These are phyloP conservation scores for Trifolium dubium DNA, from an alignment of 306 rosid species.

Conservation along the genomic window DNA sequence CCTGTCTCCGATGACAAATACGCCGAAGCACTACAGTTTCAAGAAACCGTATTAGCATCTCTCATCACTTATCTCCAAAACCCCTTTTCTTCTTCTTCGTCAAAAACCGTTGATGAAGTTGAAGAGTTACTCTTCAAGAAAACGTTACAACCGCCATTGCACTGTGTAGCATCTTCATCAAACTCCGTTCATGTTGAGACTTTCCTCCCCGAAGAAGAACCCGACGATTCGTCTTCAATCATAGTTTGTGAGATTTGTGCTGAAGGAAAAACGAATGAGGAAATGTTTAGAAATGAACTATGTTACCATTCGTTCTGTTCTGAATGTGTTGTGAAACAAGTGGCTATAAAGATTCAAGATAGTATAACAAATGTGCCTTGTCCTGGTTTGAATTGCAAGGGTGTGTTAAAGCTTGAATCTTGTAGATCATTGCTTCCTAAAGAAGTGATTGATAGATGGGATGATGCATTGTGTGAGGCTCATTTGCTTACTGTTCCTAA, in stretches of 20 bases:
- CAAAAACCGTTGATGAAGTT: neutral
- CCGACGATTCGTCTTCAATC: slow-evolving; percentile 25
- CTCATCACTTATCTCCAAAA: slow-evolving; percentile 18
- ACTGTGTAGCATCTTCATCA: slow-evolving; percentile 17
- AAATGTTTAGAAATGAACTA: slow-evolving; percentile 47
- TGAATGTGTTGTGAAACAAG: slow-evolving; percentile 57
- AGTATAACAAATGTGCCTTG: slow-evolving; percentile 49
- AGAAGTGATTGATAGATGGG: slow-evolving; percentile 54
- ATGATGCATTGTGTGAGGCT: slow-evolving; percentile 47
- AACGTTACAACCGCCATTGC: neutral
- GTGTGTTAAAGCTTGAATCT: slow-evolving; percentile 47
- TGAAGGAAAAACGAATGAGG: slow-evolving; percentile 25
- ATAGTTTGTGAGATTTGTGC: slow-evolving; percentile 57
- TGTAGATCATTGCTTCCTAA: slow-evolving; percentile 52
- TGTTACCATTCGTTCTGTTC: slow-evolving; percentile 62
- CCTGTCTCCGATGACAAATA: slow-evolving; percentile 43
- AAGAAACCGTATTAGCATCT: slow-evolving; percentile 51
- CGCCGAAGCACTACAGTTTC: slow-evolving; percentile 58
- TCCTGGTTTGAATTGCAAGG: slow-evolving; percentile 56
- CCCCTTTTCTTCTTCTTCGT: neutral
- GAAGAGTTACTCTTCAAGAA: neutral
- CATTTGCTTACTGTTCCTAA: slow-evolving; percentile 32
- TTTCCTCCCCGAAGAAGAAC: neutral
- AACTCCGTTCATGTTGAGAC: neutral
- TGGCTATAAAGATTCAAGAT: slow-evolving; percentile 57